Base-by-base conservation (phyloP, 2,329 filamentous ascomycete genomes). In the Venturia oleaginea region DNA sequence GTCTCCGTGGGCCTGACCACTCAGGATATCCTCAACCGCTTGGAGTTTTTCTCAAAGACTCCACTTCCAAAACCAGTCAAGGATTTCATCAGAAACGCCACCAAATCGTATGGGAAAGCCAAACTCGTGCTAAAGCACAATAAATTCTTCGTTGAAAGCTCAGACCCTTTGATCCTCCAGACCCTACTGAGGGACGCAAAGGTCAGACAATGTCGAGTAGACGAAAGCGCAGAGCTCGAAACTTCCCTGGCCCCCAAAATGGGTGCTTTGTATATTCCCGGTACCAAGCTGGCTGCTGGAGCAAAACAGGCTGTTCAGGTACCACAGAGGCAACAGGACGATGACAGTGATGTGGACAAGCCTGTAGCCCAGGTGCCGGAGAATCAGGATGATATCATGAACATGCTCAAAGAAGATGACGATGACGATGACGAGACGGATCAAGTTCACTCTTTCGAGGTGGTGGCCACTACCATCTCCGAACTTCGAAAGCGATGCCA, bases 91-190 rank as follows among this genome's bases (percentile, higher is more conserved):
- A 81, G 93, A 68, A 86, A 86, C 66, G 94, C 91, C 67, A 96
- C 92, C 6, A 87, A 90, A 68, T 94, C 90, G 62, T 97, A 94
- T 73, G 94, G 94, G 68, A 97, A 97, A 76, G 92, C 97, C 64
- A 94, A 96, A 75, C 84, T 97, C 63, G 94, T 97, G 55, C 77
- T 97, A 67, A 96, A 96, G 75, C 90, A 97, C 71, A 97, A 93
- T 67, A 90, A 91, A 68, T 97, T 96, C 76, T 97, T 89, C 70
- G 87, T 97, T 67, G 94, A 99, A 76, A 97, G 90, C 71, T 88
- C 90, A 24, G 93, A 97, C 74, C 88, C 92, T 15, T 83, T 87
- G 13, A 90, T 97, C 73, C 81, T 97, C 65, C 91, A 96, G 75
- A 89, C 84, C 71, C 81, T 97, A n/a, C 81, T 97, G 42, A 87